A percentile compares a stretch with the other conserved stretches of the same genome.
These are phyloP conservation scores for Boletus barrowsii DNA, from an alignment of 768 basidiomycete species.

Conservation along the genomic window DNA sequence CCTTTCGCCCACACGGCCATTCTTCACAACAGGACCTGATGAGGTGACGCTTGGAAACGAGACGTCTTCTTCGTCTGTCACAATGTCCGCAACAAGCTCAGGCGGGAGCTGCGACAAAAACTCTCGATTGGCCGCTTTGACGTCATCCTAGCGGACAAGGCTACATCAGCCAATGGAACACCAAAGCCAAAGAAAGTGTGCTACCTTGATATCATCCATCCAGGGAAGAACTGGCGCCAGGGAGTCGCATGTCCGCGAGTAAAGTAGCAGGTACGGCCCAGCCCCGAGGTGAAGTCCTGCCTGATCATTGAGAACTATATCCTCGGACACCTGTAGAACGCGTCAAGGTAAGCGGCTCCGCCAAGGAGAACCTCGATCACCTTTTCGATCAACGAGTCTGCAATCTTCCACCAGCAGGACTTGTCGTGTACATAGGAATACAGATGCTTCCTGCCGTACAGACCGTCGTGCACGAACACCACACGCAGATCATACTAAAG, in stretches of 20 bases:
- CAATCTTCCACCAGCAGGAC: slow-evolving; percentile 77
- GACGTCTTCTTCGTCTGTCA: slow-evolving; percentile 10
- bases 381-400: slow-evolving; percentile 67
- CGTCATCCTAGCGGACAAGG: slow-evolving; percentile 22
- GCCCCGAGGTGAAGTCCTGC: slow-evolving; percentile 72
- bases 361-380: slow-evolving; percentile 28
- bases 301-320: slow-evolving; percentile 62
- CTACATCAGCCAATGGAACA: neutral
- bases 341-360: neutral
- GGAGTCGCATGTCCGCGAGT: slow-evolving; percentile 39
- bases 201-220: slow-evolving; percentile 32
- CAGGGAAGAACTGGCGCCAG: slow-evolving; percentile 16
- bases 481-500: slow-evolving; percentile 77
- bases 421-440: slow-evolving; percentile 71
- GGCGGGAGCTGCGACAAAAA: slow-evolving; percentile 36
- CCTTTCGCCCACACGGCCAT: neutral
- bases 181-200: neutral
- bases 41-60: neutral
- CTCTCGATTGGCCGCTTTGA: slow-evolving; percentile 36
- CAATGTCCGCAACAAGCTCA: slow-evolving; percentile 28
- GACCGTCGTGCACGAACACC: slow-evolving; percentile 74
- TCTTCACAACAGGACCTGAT: neutral
- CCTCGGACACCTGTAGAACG: slow-evolving; percentile 59
- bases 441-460: slow-evolving; percentile 72
- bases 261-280: slow-evolving; percentile 78